Evolutionary conservation across 2,329 filamentous ascomycete genomes (phyloP), one percentile per base, ranked within the genome.

Genomic region (Parafenestella ontariensis): DNA sequence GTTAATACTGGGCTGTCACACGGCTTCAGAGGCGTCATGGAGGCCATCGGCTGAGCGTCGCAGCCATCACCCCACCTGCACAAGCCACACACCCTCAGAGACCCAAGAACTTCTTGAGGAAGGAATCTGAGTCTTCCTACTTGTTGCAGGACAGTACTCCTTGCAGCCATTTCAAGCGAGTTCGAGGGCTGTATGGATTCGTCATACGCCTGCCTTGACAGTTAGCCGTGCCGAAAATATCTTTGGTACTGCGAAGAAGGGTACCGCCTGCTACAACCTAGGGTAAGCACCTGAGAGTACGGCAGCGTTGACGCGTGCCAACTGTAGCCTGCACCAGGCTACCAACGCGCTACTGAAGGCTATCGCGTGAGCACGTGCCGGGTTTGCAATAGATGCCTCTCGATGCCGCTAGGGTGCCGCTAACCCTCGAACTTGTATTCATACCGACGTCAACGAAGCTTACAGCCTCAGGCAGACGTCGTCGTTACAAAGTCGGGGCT

Each of bases 401-500:
- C 28, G 40, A 37, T 36, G 10, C 26, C n/a, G 28, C 34, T 17
- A 8, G 31, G n/a, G 2, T 37, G 34, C 34, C 34, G 34, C 47
- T 21, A 40, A 11, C 20, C n/a, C 9, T 47, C 45, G n/a, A 3
- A 33, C 41, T 7, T 42, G 34, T 15, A 33, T 29, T 17, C 21
- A 28, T 44, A 36, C 26, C 44, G 40, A 52, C 36, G 37, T 59
- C 58, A 49, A 33, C 40, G 17, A 49, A 46, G 29, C 37, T 40
- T 49, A 48, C 47, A 33, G 50, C 45, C 52, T 49, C 29, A 39
- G 41, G 36, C 49, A 41, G 10, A 23, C 31, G 29, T 33, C 10
- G 20, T 28, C 18, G 33, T 21, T 24, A 41, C 17, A 37, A 52
- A 33, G 49, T 67, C 68, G 65, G 68, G 28, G 55, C 42, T 66